Percentiles rank a stretch among this genome's conserved stretches.
Evolutionary conservation across 768 basidiomycete species (phyloP).

Genomic region (Trichaptum fuscoviolaceum): DNA sequence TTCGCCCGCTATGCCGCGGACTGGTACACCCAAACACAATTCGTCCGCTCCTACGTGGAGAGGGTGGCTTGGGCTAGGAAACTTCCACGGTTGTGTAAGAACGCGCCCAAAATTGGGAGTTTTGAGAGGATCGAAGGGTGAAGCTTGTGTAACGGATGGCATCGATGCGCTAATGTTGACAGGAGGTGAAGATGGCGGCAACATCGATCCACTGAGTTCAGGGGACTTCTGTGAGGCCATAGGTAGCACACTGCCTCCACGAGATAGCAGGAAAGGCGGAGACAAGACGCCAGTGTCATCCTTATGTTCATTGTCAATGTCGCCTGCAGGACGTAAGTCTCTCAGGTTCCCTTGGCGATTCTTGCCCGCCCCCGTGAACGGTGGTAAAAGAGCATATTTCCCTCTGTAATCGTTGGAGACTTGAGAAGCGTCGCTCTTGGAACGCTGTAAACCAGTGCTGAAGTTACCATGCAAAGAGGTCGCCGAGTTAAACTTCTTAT

Average conservation of each 20-base stretch:
- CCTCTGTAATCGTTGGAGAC: background rate
- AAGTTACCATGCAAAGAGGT: background rate
- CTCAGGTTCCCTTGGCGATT: conserved; percentile 7
- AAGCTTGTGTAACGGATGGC: conserved; percentile 42
- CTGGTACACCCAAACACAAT: conserved; percentile 59
- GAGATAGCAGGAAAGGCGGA: conserved; percentile 22
- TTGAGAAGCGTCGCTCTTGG: background rate
- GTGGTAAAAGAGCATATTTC: conserved; percentile 24
- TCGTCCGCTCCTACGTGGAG: conserved; percentile 62
- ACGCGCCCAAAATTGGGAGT: conserved; percentile 79
- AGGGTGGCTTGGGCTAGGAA: conserved; percentile 74
- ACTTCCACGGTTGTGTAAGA: conserved; percentile 77
- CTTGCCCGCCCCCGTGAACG: conserved; percentile 32
- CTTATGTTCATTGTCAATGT: background rate
- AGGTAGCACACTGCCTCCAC: conserved; percentile 6
- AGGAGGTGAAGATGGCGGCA: conserved; percentile 4
- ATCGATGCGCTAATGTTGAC: conserved; percentile 2
- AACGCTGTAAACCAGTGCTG: background rate
- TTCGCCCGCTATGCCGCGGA: conserved; percentile 35
- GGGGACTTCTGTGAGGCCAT: too few relatives aligned
- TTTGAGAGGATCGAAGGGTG: conserved; percentile 69
- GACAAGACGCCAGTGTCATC: conserved; percentile 25
- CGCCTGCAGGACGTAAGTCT: background rate
- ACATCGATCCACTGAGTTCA: background rate
- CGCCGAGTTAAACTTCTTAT: conserved; percentile 29